These are phyloP conservation scores for Pseudodiploospora longispora DNA, from an alignment of 2,329 filamentous ascomycete species.

Conservation along the genomic window DNA sequence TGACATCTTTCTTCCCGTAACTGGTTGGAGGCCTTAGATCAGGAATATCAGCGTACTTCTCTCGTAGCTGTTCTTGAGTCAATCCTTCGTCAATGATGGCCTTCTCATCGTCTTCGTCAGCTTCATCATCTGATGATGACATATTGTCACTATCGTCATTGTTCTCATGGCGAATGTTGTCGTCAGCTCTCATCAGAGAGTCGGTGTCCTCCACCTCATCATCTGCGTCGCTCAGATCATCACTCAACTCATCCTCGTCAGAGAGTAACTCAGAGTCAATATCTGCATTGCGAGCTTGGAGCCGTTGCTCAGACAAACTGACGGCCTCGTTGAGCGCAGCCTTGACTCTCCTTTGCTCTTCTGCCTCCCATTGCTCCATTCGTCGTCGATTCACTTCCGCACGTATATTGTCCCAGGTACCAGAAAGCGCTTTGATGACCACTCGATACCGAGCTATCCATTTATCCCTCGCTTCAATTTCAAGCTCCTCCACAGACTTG, in stretches of 20 bases:
- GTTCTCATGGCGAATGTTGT: conserved; percentile 32
- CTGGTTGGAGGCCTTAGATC: conserved; percentile 29
- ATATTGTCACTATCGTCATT: conserved; percentile 37
- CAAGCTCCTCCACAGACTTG: conserved; percentile 71
- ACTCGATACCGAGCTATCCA: conserved; percentile 63
- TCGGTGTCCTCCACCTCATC: conserved; percentile 25
- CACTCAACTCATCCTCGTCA: conserved; percentile 40
- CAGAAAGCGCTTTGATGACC: conserved; percentile 50
- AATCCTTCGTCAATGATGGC: conserved; percentile 54
- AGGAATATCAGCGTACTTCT: conserved; percentile 61
- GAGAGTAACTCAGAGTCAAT: conserved; percentile 44
- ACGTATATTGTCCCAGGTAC: conserved; percentile 58
- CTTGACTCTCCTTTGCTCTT: conserved; percentile 55
- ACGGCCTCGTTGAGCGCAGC: conserved; percentile 67
- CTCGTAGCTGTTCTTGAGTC: conserved; percentile 59
- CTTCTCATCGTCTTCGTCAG: conserved; percentile 48
- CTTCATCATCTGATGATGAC: conserved; percentile 57
- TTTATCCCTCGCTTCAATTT: conserved; percentile 64
- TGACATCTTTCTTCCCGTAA: conserved; percentile 14
- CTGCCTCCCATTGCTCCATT: conserved; percentile 54
- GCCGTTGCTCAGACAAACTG: conserved; percentile 60
- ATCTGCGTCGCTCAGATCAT: conserved; percentile 33
- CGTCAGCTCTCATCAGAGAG: conserved; percentile 28
- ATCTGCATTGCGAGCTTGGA: conserved; percentile 50
- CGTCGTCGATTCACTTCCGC: conserved; percentile 52